Conservation (phyloP, 2,329 filamentous ascomycete species). For the Verticillium nubilum region DNA sequence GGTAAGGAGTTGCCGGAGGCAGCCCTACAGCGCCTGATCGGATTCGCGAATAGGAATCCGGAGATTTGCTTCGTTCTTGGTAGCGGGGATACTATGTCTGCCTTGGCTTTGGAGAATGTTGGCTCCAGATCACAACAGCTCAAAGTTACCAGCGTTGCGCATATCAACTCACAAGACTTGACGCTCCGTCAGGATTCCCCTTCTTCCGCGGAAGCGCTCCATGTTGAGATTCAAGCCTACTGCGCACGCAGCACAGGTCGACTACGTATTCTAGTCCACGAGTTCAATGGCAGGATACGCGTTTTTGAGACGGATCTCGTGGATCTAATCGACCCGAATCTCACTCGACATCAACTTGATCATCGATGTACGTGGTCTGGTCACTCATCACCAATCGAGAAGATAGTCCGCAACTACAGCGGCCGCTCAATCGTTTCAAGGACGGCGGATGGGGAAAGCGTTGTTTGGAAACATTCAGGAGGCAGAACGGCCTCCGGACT, state of each 20-base stretch:
- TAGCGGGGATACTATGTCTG: constrained; percentile 78
- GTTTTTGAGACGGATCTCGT: constrained; percentile 77
- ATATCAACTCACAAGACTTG: constrained; percentile 58
- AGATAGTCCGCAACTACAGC: constrained; percentile 80
- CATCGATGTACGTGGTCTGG: constrained; percentile 73
- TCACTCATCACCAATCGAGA: constrained; percentile 73
- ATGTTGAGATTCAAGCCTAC: constrained; percentile 69
- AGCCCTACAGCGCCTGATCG: constrained; percentile 77
- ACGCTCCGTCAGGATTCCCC: constrained; percentile 28
- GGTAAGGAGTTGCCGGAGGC: constrained; percentile 26
- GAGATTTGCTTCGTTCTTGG: constrained; percentile 87
- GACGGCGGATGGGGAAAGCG: constrained; percentile 70
- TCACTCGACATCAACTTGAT: constrained; percentile 53
- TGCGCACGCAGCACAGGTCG: constrained; percentile 60
- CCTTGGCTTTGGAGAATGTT: constrained; percentile 87
- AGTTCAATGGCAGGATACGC: constrained; percentile 79
- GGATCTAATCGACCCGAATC: constrained; percentile 69
- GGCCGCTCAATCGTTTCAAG: constrained; percentile 77
- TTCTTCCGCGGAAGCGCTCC: constrained; percentile 17
- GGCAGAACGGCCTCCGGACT: constrained; percentile 48
- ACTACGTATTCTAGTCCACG: constrained; percentile 71
- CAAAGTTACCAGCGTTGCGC: constrained; percentile 72
- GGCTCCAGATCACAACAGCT: constrained; percentile 62
- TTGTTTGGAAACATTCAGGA: constrained; percentile 72
- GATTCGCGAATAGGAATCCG: constrained; percentile 76